phyloP scores from a whole-genome alignment of 352 stramenopile species.

The Globisporangium echinulatum region DNA sequence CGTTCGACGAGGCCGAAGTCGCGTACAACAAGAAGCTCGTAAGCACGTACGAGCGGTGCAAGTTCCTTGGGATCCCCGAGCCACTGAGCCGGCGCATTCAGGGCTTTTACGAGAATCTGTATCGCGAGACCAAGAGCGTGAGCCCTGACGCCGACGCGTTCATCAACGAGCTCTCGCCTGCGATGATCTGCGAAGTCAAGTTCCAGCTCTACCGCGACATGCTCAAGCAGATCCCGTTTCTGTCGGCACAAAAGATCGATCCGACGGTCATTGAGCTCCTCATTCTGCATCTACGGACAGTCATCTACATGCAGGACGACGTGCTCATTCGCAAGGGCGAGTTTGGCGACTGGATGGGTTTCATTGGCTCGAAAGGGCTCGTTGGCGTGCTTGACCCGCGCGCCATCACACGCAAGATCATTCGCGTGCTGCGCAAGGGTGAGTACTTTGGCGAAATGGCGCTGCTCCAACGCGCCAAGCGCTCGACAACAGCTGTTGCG shows the following conservation, averaged over 20 bases:
- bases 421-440: conserved; percentile 57
- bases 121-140: conserved; percentile 60
- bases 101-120: conserved; percentile 65
- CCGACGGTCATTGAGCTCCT: conserved; percentile 72
- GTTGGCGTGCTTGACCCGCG: conserved; percentile 62
- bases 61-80: conserved; percentile 56
- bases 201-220: conserved; percentile 76
- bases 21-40: conserved; percentile 72
- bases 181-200: conserved; percentile 70
- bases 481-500: conserved; percentile 57
- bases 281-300: conserved; percentile 57
- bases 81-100: conserved; percentile 43
- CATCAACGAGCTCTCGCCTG: conserved; percentile 66
- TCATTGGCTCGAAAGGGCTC: conserved; percentile 65
- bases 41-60: conserved; percentile 51
- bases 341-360: conserved; percentile 78
- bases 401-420: conserved; percentile 35
- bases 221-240: conserved; percentile 74
- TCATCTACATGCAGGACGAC: conserved; percentile 82
- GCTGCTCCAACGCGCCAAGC: conserved; percentile 52
- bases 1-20: conserved; percentile 59
- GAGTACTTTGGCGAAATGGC: conserved; percentile 81
- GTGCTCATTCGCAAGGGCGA: conserved; percentile 77
- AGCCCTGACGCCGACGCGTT: conserved; percentile 60
- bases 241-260: conserved; percentile 58